Conservation (phyloP, 345 rosid species). For the Populus deltoides region DNA sequence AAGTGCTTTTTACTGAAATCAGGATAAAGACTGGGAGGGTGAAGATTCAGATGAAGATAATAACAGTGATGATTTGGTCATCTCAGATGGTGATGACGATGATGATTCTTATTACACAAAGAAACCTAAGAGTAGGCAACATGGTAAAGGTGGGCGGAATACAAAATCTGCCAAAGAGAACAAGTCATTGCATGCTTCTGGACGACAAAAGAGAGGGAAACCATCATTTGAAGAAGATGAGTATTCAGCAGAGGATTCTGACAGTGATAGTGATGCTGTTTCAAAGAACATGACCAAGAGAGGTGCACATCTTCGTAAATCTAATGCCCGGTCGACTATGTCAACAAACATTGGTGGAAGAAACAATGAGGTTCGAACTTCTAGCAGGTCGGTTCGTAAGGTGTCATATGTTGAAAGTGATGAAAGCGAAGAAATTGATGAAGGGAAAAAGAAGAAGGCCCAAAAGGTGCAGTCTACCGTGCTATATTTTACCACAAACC, state of each 20-base stretch:
- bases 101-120: constrained; percentile 64
- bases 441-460: constrained; percentile 65
- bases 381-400: constrained; percentile 85
- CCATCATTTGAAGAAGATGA: constrained; percentile 62
- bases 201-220: constrained; percentile 63
- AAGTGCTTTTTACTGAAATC: constrained; percentile 2
- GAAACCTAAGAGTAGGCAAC: constrained; percentile 61
- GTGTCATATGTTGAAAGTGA: constrained; percentile 99
- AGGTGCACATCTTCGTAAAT: constrained; percentile 59
- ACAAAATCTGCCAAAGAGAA: constrained; percentile 48
- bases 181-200: constrained; percentile 41
- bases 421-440: constrained; percentile 92
- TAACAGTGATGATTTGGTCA: constrained; percentile 60
- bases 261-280: constrained; percentile 56
- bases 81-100: constrained; percentile 55
- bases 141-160: constrained; percentile 50
- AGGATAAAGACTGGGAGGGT: constrained; percentile 78
- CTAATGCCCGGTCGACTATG: constrained; percentile 48
- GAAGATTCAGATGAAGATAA: constrained; percentile 72
- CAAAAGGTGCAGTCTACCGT: constrained; percentile 57
- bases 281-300: constrained; percentile 60
- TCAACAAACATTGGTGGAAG: constrained; percentile 38
- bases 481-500: background rate
- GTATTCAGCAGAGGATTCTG: constrained; percentile 68
- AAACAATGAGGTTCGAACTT: constrained; percentile 78